Base-by-base conservation (phyloP, 768 basidiomycete species). In the Hydnomerulius pinastri region DNA sequence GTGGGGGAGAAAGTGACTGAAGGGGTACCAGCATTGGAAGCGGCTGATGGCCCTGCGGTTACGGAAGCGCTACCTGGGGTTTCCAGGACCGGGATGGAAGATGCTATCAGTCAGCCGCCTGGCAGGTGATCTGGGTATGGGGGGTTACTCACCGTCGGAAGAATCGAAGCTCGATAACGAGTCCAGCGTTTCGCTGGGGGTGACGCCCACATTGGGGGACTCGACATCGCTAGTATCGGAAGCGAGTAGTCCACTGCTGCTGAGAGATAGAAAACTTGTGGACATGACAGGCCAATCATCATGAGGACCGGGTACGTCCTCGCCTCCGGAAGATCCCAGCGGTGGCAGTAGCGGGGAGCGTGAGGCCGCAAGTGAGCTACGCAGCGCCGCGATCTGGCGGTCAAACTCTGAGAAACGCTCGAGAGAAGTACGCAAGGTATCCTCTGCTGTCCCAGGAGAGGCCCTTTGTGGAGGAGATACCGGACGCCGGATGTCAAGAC, bases 391-490 rank as follows among this genome's bases (percentile, higher is more conserved):
- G 38, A 81, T 81, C 43, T 82, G 73, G 45, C 70, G 72, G 58
- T 83, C 79, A 51, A 82, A 82, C 24, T 73, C 71, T 64, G 73
- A 77, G 55, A 81, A 81, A 27, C 79, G 75, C 28, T 79, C 78
- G 20, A 83, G 52, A 1, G 79, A 75, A 13, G 71, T 57, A 18
- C 77, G 72, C 30, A 77, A 71, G 27, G 62, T 57, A 13, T 79
- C 76, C 30, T 74, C 68, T 36, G 66, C 53, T 2, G 54, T 51
- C 3, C 56, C 32, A 6, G 64, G 48, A 2, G 59, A 21, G 11
- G 61, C 28, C 17, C 46, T 55, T n/a, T 55, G 54, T 6, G 55
- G 52, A 7, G 54, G 55, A 10, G 57, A 36, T 7, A 50, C 17
- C 6, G 63, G 42, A 18, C 42, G 58, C 7, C 60, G 51, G 12